Evolutionary conservation across 2,329 filamentous ascomycete genomes (phyloP).

Genomic region (Colletotrichum somersetense): DNA sequence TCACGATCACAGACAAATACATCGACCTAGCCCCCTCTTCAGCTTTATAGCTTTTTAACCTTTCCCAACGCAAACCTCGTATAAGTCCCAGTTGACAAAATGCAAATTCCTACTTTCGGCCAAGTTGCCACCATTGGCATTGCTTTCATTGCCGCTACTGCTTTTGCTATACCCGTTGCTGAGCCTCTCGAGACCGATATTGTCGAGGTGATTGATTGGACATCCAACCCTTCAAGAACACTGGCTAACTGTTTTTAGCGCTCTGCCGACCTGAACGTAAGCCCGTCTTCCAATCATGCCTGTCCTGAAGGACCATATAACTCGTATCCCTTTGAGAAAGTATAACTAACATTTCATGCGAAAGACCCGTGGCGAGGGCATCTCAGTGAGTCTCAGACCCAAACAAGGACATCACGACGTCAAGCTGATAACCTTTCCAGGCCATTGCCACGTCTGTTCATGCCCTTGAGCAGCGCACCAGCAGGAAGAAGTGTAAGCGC

Average conservation of each 20-base stretch:
- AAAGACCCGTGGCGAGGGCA: slow-evolving; percentile 20
- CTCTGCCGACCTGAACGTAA: slow-evolving; percentile 28
- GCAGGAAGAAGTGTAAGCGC: slow-evolving; percentile 36
- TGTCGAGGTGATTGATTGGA: slow-evolving; percentile 14
- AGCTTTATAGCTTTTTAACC: not conserved
- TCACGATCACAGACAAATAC: slow-evolving; percentile 17
- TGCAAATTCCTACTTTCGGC: slow-evolving; percentile 35
- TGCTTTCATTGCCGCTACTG: slow-evolving; percentile 32
- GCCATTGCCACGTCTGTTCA: slow-evolving; percentile 10
- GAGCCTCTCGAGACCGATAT: slow-evolving; percentile 20
- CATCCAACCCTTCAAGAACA: not conserved
- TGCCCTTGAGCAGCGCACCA: slow-evolving; percentile 24
- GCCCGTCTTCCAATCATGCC: not conserved
- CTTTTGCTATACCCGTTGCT: slow-evolving; percentile 28
- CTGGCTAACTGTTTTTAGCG: slow-evolving; percentile 13
- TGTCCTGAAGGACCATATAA: too few relatives aligned
- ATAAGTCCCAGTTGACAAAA: slow-evolving; percentile 17
- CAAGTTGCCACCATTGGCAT: slow-evolving; percentile 39
- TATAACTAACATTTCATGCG: not conserved
- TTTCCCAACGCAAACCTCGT: not conserved
- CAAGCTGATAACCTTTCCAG: not conserved
- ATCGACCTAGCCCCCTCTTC: not conserved
- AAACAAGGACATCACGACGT: not conserved
- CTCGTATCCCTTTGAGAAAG: not conserved
- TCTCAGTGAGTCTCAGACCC: not conserved